Base-by-base conservation (phyloP, 2,329 filamentous ascomycete species). In the Talaromyces sp. region DNA sequence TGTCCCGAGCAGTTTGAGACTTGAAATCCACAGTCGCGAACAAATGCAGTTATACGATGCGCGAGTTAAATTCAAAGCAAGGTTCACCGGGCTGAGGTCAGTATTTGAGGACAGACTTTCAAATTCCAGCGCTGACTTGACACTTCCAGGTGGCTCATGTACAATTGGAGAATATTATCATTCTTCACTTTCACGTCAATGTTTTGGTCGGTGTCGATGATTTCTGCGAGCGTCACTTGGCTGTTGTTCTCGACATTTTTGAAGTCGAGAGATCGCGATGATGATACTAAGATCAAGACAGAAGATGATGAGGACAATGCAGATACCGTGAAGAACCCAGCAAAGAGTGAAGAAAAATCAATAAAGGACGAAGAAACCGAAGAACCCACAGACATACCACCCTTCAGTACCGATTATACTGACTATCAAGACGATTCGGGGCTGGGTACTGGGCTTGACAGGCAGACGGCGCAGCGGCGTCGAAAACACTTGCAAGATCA, bases 151-250 rank as follows among this genome's bases (percentile, higher is more conserved):
- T 95, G 90, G 86, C 69, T 93, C 60, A 96, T 99, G 90, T 95
- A 95, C 69, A 87, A 91, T 64, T 88, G 93, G 77, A 86, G 89
- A 13, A 70, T 95, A 39, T 73, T 86, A 1, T 87, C 87, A 5
- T 92, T 92, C 62, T 58, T 89, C 0, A 69, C 88, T 0, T 89
- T 92, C 68, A 90, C 88, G 0, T 74, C 79, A 0, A 67, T 85
- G 0, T 97, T 97, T 75, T 98, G 93, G 92, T 72, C 79, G 1
- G 85, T 86, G 13, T 92, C 93, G 70, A 81, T 96, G 69, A 65
- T 86, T 0, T 88, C 88, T 49, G 84, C 90, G 72, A 79, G 81
- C 0, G 42, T 87, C 0, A 87, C 84, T 0, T 96, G 91, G 88
- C 72, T 83, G 1, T 53, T 83, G 0, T 67, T 90, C 22, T 79